Conservation (phyloP, 2,329 filamentous ascomycete species). For the Pezicula carpinea region DNA sequence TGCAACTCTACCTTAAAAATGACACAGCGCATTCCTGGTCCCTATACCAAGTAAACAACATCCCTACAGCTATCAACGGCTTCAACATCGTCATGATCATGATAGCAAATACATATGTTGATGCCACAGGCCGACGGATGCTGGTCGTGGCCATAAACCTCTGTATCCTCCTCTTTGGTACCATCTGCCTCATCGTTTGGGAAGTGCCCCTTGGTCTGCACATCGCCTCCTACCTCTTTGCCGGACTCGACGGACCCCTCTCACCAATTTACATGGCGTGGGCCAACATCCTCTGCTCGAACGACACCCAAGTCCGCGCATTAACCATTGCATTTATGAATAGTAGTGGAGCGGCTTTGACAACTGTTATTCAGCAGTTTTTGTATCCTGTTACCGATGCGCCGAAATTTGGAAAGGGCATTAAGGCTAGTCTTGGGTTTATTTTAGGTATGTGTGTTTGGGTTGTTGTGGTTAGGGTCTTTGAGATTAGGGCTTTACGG, state of each 20-base stretch:
- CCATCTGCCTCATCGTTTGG: constrained; percentile 27
- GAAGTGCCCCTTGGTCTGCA: constrained; percentile 27
- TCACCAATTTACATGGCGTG: constrained; percentile 31
- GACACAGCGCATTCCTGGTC: constrained; percentile 38
- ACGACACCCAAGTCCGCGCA: constrained; percentile 29
- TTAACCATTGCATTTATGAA: constrained; percentile 32
- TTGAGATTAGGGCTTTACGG: constrained; percentile 10
- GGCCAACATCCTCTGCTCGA: constrained; percentile 29
- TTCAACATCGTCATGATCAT: constrained; percentile 46
- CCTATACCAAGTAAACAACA: constrained; percentile 44
- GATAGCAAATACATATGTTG: constrained; percentile 24
- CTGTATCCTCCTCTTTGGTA: constrained; percentile 25
- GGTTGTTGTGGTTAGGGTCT: constrained; percentile 17
- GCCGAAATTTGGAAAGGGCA: constrained; percentile 25
- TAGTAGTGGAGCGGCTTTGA: constrained; percentile 27
- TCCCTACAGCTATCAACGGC: constrained; percentile 42
- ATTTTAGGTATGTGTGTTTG: constrained; percentile 22
- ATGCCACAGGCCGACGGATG: constrained; percentile 30
- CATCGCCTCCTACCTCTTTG: constrained; percentile 31
- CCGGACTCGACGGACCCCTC: constrained; percentile 30
- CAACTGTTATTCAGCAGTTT: constrained; percentile 29
- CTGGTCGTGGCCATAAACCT: constrained; percentile 27
- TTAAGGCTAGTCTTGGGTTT: constrained; percentile 26
- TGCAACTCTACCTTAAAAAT: constrained; percentile 50
- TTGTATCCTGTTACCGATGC: constrained; percentile 29